Base-by-base conservation (phyloP, 2,329 filamentous ascomycete genomes). In the Penicillium olsonii region DNA sequence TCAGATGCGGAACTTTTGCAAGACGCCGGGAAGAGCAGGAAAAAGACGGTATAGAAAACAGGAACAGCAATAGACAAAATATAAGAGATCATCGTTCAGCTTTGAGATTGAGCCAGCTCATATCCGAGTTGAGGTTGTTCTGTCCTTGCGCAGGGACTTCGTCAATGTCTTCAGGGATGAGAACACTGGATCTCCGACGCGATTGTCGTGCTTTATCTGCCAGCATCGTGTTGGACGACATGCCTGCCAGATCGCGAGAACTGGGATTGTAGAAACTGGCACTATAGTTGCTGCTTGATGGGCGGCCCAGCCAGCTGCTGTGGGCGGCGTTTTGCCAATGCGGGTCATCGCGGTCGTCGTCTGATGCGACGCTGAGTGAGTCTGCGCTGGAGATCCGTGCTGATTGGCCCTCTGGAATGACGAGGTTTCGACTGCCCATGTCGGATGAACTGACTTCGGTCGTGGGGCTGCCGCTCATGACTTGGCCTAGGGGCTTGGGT, bases 81-180 rank as follows among this genome's bases (percentile, higher is more conserved):
- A 26, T 11, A 29, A 26, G 20, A 37, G 27, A n/a, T 52, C 39
- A 66, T 50, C 60, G 62, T n/a, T 63, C 61, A 14, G 62, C 61
- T 20, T 69, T 51, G 29, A 75, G 60, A 54, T 75, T 73, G 42
- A 75, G 59, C 72, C 72, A 75, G 60, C 72, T 74, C 66, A 75
- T 70, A 60, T 75, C 72, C 4, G 70, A 64, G 48, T 71, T 73
- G 50, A 68, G 45, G 38, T 63, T 66, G 19, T 37, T 55, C 15
- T 51, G 52, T 2, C 43, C 58, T 33, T 52, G 48, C 31, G 52
- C 39, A 7, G 61, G 59, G 10, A 59, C 35, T 19, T 62, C 62
- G 24, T 67, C 58, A 11, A 61, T 49, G 17, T 60, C 50, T 1
- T 68, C 56, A 2, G 68, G 68, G 37, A 71, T 69, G 9, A 70